Evolutionary conservation across 495 filamentous ascomycete genomes (phyloP).

Genomic region (Neurospora intermedia): DNA sequence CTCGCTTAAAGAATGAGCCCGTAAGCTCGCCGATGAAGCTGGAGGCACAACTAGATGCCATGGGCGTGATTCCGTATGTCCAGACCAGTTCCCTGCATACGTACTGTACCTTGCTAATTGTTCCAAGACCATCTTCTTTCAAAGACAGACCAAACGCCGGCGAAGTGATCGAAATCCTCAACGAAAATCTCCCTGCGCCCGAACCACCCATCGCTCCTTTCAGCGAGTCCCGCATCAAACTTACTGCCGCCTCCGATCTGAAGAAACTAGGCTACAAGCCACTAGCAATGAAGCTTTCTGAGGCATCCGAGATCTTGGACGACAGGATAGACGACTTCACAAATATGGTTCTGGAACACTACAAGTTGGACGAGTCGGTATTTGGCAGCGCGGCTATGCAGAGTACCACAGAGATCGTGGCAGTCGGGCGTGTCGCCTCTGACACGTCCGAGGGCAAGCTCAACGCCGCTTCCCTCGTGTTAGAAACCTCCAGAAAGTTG

Average conservation of each 20-base stretch:
- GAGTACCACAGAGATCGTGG: constrained; percentile 76
- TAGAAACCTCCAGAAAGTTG: constrained; percentile 79
- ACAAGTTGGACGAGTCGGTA: constrained; percentile 64
- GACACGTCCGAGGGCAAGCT: constrained; percentile 76
- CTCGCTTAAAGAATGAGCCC: constrained; percentile 32
- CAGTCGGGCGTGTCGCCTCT: constrained; percentile 81
- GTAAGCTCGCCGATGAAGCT: constrained; percentile 36
- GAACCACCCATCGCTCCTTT: constrained; percentile 64
- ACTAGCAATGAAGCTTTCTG: constrained; percentile 86
- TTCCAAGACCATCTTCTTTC: constrained; percentile 47
- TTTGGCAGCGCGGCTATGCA: constrained; percentile 82
- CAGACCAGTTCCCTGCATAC: neutral
- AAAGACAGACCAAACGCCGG: constrained; percentile 64
- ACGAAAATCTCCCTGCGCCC: constrained; percentile 57
- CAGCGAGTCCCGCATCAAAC: constrained; percentile 64
- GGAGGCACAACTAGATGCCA: constrained; percentile 29
- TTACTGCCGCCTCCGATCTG: constrained; percentile 71
- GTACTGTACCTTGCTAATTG: constrained; percentile 3
- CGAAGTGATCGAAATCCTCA: constrained; percentile 70
- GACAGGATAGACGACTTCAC: constrained; percentile 89
- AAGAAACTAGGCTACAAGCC: constrained; percentile 87
- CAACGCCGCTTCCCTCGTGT: constrained; percentile 68
- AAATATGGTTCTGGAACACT: constrained; percentile 55
- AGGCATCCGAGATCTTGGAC: constrained; percentile 84
- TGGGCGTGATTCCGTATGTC: constrained; percentile 29